phyloP scores from a whole-genome alignment of 768 basidiomycete species.

The Mycena olivaceomarginata region DNA sequence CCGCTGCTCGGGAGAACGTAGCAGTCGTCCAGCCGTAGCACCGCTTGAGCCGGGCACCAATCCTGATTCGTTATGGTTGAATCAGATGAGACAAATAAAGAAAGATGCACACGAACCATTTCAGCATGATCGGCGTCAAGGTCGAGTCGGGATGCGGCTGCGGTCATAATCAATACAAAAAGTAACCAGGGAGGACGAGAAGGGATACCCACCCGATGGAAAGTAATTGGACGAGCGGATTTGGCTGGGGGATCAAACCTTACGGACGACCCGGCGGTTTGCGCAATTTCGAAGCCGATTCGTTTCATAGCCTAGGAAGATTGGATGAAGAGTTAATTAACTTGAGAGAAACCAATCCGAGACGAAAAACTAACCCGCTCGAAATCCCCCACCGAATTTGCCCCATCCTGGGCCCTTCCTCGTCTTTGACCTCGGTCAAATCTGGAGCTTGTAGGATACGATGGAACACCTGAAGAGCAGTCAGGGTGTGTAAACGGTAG shows the following conservation, averaged over 20 bases:
- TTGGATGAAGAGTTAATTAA: background rate
- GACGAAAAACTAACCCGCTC: slow-evolving; percentile 31
- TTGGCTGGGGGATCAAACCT: slow-evolving; percentile 45
- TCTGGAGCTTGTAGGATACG: slow-evolving; percentile 37
- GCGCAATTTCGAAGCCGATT: slow-evolving; percentile 39
- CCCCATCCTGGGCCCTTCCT: slow-evolving; percentile 28
- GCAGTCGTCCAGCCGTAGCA: slow-evolving; percentile 38
- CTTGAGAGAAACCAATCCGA: too few species aligned
- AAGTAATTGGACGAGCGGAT: slow-evolving; percentile 39
- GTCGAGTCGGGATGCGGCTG: slow-evolving; percentile 44
- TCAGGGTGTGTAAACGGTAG: background rate
- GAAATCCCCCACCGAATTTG: slow-evolving; percentile 46
- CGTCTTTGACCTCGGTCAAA: background rate
- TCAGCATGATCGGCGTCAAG: slow-evolving; percentile 34
- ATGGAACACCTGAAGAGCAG: slow-evolving; percentile 29
- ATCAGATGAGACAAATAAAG: background rate
- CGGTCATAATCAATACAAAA: background rate
- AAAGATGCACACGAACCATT: slow-evolving; percentile 16
- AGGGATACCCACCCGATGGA: slow-evolving; percentile 38
- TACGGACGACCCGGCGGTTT: slow-evolving; percentile 44
- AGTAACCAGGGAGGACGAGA: background rate
- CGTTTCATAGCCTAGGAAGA: slow-evolving; percentile 37
- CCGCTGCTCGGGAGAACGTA: slow-evolving; percentile 13
- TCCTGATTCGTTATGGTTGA: slow-evolving; percentile 7
- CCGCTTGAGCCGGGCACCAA: slow-evolving; percentile 24